Base-by-base conservation (phyloP, 768 basidiomycete genomes). In the Kwoniella mangroviensis region DNA sequence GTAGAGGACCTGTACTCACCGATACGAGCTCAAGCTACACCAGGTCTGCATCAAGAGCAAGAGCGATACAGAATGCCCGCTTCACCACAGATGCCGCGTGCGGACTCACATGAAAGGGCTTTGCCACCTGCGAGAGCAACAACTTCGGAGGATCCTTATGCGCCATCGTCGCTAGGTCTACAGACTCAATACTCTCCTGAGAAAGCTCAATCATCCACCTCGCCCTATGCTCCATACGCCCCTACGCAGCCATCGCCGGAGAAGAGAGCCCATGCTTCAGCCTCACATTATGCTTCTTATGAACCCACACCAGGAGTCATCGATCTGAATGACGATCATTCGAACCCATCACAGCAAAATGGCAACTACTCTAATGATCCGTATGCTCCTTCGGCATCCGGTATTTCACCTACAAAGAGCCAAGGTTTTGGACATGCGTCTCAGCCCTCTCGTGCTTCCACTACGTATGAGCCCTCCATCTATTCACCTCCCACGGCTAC, bases 381-480 rank as follows among this genome's bases (percentile, higher is more conserved):
- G 1, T 67, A 67, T 28, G 66, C 60, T 59, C 41, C 57, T 21
- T 34, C 71, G 19, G 49, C 45, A 5, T 24, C 52, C 12, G 45
- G 22, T 34, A 61, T 42, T 17, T 65, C 67, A 4, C 67, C 71
- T 2, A 51, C 55, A 10, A 57, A 65, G 28, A 56, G 34, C 22
- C 67, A 60, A 4, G 28, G 41, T 7, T 65, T 43, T 24, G n/a
- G 13, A 4, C 66, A 43, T n/a, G 22, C 49, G 34, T 43, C 54
- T 26, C 65, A 68, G 24, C 67, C 59, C 3, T 42, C 67, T 17
- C 42, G 63, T 12, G 64, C 41, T 21, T 55, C 63, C 7, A 54
- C 64, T 7, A 52, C 49, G 5, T 75, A 78, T 42, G 74, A 71
- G 17, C 70, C 76, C 5, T 73, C 72, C 2, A 54, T 73, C 4